These are phyloP conservation scores for Rheum nobile DNA, from an alignment of 148 eudicot genomes.

Conservation along the genomic window DNA sequence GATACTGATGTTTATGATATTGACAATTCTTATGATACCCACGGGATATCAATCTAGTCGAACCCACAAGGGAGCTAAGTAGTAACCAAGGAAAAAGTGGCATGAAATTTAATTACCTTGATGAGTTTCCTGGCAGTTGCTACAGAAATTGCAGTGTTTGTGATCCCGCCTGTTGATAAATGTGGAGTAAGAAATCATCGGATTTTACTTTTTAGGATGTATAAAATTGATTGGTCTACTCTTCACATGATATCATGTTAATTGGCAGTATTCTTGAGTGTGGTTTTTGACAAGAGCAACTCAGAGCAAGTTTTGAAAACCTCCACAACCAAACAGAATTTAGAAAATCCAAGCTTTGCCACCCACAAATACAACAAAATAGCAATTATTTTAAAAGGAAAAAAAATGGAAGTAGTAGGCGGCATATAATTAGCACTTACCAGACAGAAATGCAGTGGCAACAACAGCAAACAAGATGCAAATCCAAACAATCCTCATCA, in stretches of 20 bases:
- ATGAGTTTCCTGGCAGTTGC: constrained; percentile 1
- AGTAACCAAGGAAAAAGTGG: not conserved
- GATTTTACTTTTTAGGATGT: not conserved
- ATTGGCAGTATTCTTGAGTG: too few relatives aligned
- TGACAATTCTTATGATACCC: too few relatives aligned
- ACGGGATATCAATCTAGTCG: too few relatives aligned
- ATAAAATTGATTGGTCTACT: not conserved
- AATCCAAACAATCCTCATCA: not conserved
- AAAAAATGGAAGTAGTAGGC: too few relatives aligned
- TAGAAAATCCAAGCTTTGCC: too few relatives aligned
- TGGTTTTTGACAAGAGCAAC: too few relatives aligned
- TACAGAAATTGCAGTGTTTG: not conserved
- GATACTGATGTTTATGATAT: too few relatives aligned
- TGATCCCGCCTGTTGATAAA: not conserved
- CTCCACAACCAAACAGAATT: not conserved
- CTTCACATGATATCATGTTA: too few relatives aligned
- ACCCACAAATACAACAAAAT: too few relatives aligned
- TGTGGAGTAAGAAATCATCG: not conserved
- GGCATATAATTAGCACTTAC: not conserved
- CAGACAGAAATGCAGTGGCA: not conserved
- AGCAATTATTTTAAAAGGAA: too few relatives aligned
- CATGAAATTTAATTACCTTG: not conserved
- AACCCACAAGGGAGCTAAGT: too few relatives aligned
- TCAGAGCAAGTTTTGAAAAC: not conserved
- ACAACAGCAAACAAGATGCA: not conserved